These are phyloP conservation scores for Aquilaria sinensis DNA, from an alignment of 345 rosid species.

Conservation along the genomic window DNA sequence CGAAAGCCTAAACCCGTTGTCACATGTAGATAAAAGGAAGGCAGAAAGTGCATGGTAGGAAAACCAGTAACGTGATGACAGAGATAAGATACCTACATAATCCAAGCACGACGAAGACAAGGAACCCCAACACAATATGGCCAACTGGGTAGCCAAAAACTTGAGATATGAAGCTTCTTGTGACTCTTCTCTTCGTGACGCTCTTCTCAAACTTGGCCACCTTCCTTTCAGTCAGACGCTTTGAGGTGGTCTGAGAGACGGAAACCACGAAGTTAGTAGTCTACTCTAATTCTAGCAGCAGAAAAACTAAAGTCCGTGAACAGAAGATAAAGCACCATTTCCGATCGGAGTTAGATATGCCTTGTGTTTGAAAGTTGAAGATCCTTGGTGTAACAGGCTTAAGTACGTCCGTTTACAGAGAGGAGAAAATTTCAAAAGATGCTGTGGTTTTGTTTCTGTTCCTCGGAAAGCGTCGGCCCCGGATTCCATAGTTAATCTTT, in stretches of 20 bases:
- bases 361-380: too few relatives aligned
- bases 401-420: too few relatives aligned
- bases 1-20: too few relatives aligned
- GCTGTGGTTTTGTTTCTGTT: not conserved
- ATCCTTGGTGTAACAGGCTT: too few relatives aligned
- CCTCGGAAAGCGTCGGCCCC: too few relatives aligned
- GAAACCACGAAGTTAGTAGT: not conserved
- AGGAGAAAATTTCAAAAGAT: not conserved
- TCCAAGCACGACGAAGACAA: conserved; percentile 29
- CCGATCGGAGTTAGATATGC: not conserved
- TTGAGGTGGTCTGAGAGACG: conserved; percentile 26
- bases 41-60: not conserved
- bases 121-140: conserved; percentile 19
- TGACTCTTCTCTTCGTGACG: conserved; percentile 24
- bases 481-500: too few relatives aligned
- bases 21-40: too few relatives aligned
- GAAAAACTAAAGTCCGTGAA: not conserved
- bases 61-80: not conserved
- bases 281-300: not conserved
- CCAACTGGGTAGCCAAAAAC: conserved; percentile 21
- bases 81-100: conserved; percentile 13
- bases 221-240: conserved; percentile 25
- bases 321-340: not conserved
- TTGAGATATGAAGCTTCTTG: conserved; percentile 14
- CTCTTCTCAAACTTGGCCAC: conserved; percentile 28